Evolutionary conservation across 2,329 filamentous ascomycete species (phyloP).

Genomic region (Ophiostoma sp.): DNA sequence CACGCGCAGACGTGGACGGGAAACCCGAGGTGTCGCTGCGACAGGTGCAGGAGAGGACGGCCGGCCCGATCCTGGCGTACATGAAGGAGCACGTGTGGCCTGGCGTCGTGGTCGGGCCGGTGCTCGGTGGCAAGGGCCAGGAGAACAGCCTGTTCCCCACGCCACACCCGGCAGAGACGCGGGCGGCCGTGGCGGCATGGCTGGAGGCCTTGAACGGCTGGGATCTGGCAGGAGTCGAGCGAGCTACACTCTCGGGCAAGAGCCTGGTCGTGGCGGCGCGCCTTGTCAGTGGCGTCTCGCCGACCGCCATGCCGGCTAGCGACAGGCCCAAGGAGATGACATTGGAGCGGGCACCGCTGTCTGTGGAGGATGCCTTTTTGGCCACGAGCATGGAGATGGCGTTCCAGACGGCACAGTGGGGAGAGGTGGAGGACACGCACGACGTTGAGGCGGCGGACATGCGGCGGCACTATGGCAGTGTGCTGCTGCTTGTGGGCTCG

Average conservation of each 20-base stretch:
- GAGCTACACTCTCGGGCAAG: constrained; percentile 79
- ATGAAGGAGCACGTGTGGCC: constrained; percentile 75
- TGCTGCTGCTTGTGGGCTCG: constrained; percentile 56
- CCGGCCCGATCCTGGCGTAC: constrained; percentile 65
- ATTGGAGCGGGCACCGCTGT: constrained; percentile 37
- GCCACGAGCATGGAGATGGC: constrained; percentile 77
- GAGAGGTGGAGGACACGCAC: constrained; percentile 96
- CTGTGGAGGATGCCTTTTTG: constrained; percentile 73
- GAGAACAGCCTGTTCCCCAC: constrained; percentile 61
- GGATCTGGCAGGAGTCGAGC: constrained; percentile 82
- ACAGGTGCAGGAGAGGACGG: constrained; percentile 63
- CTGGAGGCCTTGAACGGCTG: constrained; percentile 64
- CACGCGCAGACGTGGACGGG: neutral
- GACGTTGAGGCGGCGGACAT: constrained; percentile 93
- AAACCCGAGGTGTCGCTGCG: constrained; percentile 48
- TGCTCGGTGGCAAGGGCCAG: constrained; percentile 69
- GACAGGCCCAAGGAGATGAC: constrained; percentile 35
- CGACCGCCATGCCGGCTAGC: constrained; percentile 49
- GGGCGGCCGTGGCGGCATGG: constrained; percentile 73
- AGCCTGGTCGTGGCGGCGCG: constrained; percentile 72
- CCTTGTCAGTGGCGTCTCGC: constrained; percentile 81
- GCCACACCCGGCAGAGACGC: constrained; percentile 68
- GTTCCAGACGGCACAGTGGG: constrained; percentile 89
- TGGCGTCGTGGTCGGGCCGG: constrained; percentile 68
- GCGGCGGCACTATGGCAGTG: constrained; percentile 79